Percentiles rank a stretch among this genome's conserved stretches.
These are phyloP conservation scores for Entamoeba histolytica DNA, from an alignment of 208 protist genomes.

Conservation along the genomic window DNA sequence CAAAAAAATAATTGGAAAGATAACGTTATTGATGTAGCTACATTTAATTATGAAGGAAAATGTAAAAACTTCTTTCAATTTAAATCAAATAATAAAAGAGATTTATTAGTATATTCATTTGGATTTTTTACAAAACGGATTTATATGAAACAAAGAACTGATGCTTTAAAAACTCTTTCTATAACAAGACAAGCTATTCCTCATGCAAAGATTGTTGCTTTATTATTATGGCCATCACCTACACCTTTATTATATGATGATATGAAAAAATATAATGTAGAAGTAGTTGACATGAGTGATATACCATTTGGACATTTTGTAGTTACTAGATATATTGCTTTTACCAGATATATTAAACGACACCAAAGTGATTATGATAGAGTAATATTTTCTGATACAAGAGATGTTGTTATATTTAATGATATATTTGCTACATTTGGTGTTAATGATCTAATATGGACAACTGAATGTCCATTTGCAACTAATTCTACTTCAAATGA, in stretches of 20 bases:
- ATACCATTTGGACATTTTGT: neutral
- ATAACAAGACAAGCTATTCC: neutral
- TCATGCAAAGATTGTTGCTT: neutral
- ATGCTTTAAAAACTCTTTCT: neutral
- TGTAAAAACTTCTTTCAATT: neutral
- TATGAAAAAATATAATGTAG: no score
- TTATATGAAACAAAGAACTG: neutral
- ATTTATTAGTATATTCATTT: neutral
- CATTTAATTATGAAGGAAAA: neutral
- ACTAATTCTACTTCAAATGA: no score
- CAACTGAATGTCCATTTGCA: neutral
- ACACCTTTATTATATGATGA: no score
- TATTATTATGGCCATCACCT: neutral
- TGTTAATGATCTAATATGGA: neutral
- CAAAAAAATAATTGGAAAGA: neutral
- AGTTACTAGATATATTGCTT: neutral
- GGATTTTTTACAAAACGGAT: neutral
- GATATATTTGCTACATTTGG: neutral
- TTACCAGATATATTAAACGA: neutral
- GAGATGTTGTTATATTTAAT: neutral
- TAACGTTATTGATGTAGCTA: neutral
- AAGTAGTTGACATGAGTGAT: no score
- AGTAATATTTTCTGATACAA: neutral
- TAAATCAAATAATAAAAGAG: neutral
- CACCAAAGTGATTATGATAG: neutral